Percentiles rank a stretch among this genome's conserved stretches.
phyloP scores from a whole-genome alignment of 805 yeast species.

The Cyberlindnera mrakii region DNA sequence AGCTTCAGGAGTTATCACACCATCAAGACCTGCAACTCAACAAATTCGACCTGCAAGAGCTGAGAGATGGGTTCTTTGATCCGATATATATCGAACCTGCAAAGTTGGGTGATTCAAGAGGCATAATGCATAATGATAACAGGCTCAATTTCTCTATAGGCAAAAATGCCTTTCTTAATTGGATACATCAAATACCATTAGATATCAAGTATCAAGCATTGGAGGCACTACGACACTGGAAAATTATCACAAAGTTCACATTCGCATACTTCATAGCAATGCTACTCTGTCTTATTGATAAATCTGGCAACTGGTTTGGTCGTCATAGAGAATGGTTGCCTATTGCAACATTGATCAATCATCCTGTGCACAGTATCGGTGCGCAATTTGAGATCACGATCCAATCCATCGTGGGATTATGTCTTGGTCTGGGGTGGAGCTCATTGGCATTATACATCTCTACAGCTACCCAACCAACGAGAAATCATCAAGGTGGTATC shows the following conservation, averaged over 20 bases:
- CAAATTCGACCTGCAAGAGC: conserved; percentile 35
- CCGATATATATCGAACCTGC: conserved; percentile 33
- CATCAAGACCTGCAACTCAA: conserved; percentile 22
- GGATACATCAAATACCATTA: too few relatives aligned
- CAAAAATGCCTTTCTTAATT: too few relatives aligned
- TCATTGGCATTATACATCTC: conserved; percentile 37
- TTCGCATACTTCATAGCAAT: conserved; percentile 35
- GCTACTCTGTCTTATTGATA: conserved; percentile 32
- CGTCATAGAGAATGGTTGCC: conserved; percentile 35
- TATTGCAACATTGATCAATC: conserved; percentile 36
- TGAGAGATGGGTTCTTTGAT: conserved; percentile 44
- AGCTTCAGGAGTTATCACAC: conserved; percentile 24
- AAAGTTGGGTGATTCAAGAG: conserved; percentile 4
- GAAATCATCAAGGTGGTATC: conserved; percentile 40
- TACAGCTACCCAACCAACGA: conserved; percentile 32
- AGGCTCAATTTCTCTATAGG: too few relatives aligned
- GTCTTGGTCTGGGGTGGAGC: conserved; percentile 40
- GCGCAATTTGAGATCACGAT: conserved; percentile 40
- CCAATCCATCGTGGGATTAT: conserved; percentile 33
- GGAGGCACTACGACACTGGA: conserved; percentile 9
- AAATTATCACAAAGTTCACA: conserved; percentile 13
- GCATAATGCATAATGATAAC: too few relatives aligned
- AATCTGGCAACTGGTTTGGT: conserved; percentile 39
- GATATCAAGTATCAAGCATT: background rate
- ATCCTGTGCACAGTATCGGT: conserved; percentile 41